Conservation (phyloP, 2,329 filamentous ascomycete genomes). For the Beauveria pseudobassiana region DNA sequence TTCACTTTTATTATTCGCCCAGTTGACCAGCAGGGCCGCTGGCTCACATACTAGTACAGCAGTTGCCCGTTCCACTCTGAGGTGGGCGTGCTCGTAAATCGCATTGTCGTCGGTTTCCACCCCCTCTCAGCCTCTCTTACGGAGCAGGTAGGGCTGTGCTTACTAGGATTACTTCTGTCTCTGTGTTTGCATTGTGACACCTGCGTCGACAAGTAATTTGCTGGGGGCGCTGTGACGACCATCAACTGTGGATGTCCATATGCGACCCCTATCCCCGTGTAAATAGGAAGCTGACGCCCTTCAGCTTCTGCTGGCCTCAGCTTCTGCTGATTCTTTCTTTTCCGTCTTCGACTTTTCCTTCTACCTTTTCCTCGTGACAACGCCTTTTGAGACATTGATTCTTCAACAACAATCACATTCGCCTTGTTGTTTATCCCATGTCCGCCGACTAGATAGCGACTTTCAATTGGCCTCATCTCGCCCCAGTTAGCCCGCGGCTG, state of each 20-base stretch:
- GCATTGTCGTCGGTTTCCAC: background rate
- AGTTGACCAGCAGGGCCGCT: too few relatives aligned
- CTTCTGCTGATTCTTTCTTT: background rate
- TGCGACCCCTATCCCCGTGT: constrained; percentile 1
- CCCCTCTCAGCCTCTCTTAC: background rate
- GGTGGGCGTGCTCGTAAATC: background rate
- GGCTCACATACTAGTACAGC: too few relatives aligned
- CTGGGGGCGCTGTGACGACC: background rate
- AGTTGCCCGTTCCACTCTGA: background rate
- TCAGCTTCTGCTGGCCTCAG: background rate
- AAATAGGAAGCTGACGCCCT: constrained; percentile 6
- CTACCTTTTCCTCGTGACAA: background rate
- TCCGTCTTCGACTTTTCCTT: background rate
- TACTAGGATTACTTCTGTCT: background rate
- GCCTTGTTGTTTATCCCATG: background rate
- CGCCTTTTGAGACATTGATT: background rate
- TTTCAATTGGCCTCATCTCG: background rate
- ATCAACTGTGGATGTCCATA: background rate
- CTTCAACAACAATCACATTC: background rate
- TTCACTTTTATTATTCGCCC: too few relatives aligned
- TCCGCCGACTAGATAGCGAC: background rate
- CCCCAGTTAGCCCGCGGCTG: background rate
- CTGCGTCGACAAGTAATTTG: constrained; percentile 1
- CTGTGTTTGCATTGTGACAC: constrained; percentile 1
- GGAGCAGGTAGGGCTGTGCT: constrained; percentile 8